Percentiles rank a stretch among this genome's conserved stretches.
phyloP scores from a whole-genome alignment of 257 asterid species.

The Nyctanthes arbortristis region DNA sequence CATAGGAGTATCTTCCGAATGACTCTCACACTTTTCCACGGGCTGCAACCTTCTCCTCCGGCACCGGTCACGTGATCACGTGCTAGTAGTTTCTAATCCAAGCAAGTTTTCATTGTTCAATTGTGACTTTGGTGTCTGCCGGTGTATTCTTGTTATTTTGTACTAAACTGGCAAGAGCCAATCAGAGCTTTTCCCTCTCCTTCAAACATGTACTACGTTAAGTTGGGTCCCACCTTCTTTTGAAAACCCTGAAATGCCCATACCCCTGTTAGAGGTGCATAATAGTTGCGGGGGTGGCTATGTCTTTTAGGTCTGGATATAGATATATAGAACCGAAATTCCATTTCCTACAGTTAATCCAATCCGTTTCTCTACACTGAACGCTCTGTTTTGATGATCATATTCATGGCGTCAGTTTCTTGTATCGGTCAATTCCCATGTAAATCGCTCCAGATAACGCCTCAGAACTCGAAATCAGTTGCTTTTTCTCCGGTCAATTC shows the following conservation, averaged over 20 bases:
- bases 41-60: no score
- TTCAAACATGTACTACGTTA: background rate
- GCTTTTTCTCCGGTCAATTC: conserved; percentile 32
- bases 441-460: conserved; percentile 6
- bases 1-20: no score
- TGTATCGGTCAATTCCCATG: conserved; percentile 39
- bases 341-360: background rate
- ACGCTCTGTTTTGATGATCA: background rate
- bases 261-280: background rate
- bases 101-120: background rate
- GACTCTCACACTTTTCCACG: no score
- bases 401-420: conserved; percentile 72
- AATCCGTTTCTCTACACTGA: background rate
- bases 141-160: background rate
- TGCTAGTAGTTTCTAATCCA: background rate
- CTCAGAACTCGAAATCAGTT: conserved; percentile 15
- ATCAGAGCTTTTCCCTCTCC: background rate
- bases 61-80: background rate
- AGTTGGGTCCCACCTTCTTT: background rate
- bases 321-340: background rate
- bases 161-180: background rate
- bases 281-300: background rate
- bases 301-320: background rate
- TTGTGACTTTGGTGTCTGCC: background rate
- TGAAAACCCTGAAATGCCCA: conserved; percentile 9